Evolutionary conservation across 805 yeast species (phyloP), one percentile per base, ranked within the genome.

Genomic region (Lachancea meyersii): DNA sequence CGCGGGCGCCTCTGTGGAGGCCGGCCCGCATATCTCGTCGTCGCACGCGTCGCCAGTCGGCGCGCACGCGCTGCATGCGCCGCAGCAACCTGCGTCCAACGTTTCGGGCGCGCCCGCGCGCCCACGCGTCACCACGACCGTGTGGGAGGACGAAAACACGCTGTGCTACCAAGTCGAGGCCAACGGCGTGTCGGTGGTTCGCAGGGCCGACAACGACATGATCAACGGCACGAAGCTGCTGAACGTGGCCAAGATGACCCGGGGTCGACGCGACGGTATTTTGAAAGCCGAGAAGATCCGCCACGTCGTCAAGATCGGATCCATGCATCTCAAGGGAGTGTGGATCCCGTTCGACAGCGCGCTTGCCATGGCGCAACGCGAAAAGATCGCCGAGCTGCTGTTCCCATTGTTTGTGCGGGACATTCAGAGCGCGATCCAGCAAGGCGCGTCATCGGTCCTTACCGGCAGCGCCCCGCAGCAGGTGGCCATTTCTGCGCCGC

Each of bases 331-430:
- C 53, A 85, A 85, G 65, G 95, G 95, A 30, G 94, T 85, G 36
- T 85, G 95, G 95, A 83, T 85, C 46, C 94, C 95, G 1, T 83
- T 82, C 57, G 91, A 84, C 48, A 69, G 93, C 39, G 95, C 94
- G 1, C 68, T 79, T 36, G 82, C 82, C 26, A 80, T 84, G 77
- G 94, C 95, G 14, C 82, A 82, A 61, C 70, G 81, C 48, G 93
- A 85, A 59, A 83, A 86, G 31, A 82, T 82, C 47, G 77, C 75
- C 21, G 86, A 81, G 51, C 55, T 75, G 30, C 68, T 82, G 46
- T 80, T 79, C 54, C 86, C 87, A 2, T 65, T 82, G 36, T 80
- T 82, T 61, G 88, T 83, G 28, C 72, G 82, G 41, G 91, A 85
- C 60, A 82, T 85, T 55, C 81, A 82, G 44, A 60, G 58, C 38